These are phyloP conservation scores for Penicillium macrosclerotiorum DNA, from an alignment of 495 filamentous ascomycete species.

Conservation along the genomic window DNA sequence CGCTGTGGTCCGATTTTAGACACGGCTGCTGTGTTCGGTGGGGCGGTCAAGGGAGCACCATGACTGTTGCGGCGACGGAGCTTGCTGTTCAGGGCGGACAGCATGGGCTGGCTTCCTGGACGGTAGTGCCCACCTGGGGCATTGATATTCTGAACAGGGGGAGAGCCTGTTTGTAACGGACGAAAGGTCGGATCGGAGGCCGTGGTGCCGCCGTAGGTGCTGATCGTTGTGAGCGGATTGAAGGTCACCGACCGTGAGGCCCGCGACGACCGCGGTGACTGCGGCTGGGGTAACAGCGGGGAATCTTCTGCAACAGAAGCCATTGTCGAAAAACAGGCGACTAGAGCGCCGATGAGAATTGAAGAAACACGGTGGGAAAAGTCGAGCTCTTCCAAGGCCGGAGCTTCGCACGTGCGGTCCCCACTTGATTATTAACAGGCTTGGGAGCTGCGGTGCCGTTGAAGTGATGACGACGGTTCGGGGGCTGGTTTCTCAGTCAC, in stretches of 20 bases:
- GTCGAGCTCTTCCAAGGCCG: slow-evolving; percentile 24
- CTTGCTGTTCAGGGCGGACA: slow-evolving; percentile 82
- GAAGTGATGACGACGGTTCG: too few species aligned
- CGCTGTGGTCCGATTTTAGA: slow-evolving; percentile 92
- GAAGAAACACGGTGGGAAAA: slow-evolving; percentile 17
- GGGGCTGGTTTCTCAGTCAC: too few species aligned
- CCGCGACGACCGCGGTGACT: slow-evolving; percentile 42
- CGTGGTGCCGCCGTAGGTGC: slow-evolving; percentile 49
- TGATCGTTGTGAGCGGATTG: slow-evolving; percentile 63
- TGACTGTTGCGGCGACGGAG: slow-evolving; percentile 82
- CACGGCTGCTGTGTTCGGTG: slow-evolving; percentile 41
- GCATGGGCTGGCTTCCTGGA: slow-evolving; percentile 59
- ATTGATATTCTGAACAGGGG: slow-evolving; percentile 35
- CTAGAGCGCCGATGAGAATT: slow-evolving; percentile 19
- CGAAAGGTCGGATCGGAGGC: slow-evolving; percentile 43
- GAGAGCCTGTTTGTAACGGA: slow-evolving; percentile 39
- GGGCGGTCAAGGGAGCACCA: slow-evolving; percentile 55
- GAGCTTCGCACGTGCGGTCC: slow-evolving; percentile 34
- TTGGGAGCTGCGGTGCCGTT: too few species aligned
- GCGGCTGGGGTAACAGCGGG: slow-evolving; percentile 44
- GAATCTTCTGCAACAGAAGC: slow-evolving; percentile 45
- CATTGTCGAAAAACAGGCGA: slow-evolving; percentile 29
- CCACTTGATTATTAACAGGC: slow-evolving; percentile 4
- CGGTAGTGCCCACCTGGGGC: slow-evolving; percentile 28
- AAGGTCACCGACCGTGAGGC: slow-evolving; percentile 65